Percentiles rank a stretch among this genome's conserved stretches.
Evolutionary conservation across 306 rosid genomes (phyloP).

Genomic region (Benincasa hispida): DNA sequence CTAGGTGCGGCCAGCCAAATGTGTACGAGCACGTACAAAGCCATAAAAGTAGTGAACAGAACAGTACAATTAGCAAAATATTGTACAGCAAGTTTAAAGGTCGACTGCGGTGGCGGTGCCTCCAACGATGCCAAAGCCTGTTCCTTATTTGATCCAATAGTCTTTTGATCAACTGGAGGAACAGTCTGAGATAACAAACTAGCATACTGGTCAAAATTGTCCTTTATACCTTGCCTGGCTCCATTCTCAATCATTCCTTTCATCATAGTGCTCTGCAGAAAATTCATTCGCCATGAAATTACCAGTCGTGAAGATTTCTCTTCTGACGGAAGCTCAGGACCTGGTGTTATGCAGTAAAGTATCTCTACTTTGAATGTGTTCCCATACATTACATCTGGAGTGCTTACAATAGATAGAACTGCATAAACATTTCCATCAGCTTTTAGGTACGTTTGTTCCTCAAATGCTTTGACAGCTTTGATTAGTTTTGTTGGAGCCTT

Average conservation of each 20-base stretch:
- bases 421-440: constrained; percentile 71
- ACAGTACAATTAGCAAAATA: constrained; percentile 78
- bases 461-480: constrained; percentile 65
- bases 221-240: constrained; percentile 86
- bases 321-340: constrained; percentile 76
- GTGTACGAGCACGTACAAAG: constrained; percentile 70
- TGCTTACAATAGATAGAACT: constrained; percentile 49
- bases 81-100: constrained; percentile 60
- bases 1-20: constrained; percentile 63
- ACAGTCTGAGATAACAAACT: constrained; percentile 47
- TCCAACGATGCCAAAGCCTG: constrained; percentile 71
- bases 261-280: constrained; percentile 94
- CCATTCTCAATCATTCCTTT: constrained; percentile 92
- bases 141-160: constrained; percentile 71
- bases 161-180: constrained; percentile 66
- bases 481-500: constrained; percentile 68
- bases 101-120: constrained; percentile 51
- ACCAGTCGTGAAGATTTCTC: constrained; percentile 62
- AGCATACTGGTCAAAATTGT: constrained; percentile 64
- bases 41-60: constrained; percentile 49
- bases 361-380: constrained; percentile 58
- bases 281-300: constrained; percentile 83
- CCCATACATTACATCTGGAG: constrained; percentile 88
- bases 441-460: constrained; percentile 76
- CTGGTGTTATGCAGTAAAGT: constrained; percentile 69